Percentiles rank a stretch among this genome's conserved stretches.
These are phyloP conservation scores for Aspergillus arachidicola DNA, from an alignment of 2,329 filamentous ascomycete genomes.

Conservation along the genomic window DNA sequence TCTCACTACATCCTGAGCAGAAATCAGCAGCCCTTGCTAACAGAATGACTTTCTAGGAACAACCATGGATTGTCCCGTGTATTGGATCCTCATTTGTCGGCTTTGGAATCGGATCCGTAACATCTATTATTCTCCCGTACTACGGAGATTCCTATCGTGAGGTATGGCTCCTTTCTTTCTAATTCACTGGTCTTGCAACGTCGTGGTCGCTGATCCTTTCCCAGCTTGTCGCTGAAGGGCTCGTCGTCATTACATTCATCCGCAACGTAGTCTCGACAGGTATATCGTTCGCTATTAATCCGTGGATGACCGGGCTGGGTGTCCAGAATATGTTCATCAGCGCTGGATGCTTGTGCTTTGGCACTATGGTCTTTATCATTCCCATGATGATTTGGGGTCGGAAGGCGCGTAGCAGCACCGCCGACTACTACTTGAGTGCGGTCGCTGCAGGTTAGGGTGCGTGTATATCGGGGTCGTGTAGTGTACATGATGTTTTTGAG, in stretches of 20 bases:
- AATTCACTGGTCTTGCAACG: background rate
- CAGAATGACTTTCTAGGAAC: background rate
- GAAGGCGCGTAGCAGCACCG: background rate
- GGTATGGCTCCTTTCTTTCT: background rate
- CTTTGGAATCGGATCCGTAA: slow-evolving; percentile 11
- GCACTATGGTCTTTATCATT: background rate
- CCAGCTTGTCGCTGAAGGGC: slow-evolving; percentile 6
- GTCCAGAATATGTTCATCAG: slow-evolving; percentile 12
- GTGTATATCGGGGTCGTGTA: too few species aligned
- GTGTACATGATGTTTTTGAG: background rate
- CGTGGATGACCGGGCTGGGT: slow-evolving; percentile 9
- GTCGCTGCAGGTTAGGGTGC: background rate
- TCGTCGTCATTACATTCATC: slow-evolving; percentile 2
- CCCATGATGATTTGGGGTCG: slow-evolving; percentile 13
- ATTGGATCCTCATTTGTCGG: slow-evolving; percentile 10
- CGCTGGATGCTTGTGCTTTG: slow-evolving; percentile 5
- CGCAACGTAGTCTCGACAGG: slow-evolving; percentile 10
- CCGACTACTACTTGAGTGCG: slow-evolving; percentile 2
- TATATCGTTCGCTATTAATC: slow-evolving; percentile 6
- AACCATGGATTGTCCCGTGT: slow-evolving; percentile 11
- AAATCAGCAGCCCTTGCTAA: background rate
- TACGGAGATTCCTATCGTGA: slow-evolving; percentile 13
- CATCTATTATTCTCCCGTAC: slow-evolving; percentile 8
- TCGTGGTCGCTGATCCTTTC: background rate
- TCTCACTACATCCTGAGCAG: fast-evolving